Conservation (phyloP, 495 filamentous ascomycete species). For the Glutinoglossum americanum region DNA sequence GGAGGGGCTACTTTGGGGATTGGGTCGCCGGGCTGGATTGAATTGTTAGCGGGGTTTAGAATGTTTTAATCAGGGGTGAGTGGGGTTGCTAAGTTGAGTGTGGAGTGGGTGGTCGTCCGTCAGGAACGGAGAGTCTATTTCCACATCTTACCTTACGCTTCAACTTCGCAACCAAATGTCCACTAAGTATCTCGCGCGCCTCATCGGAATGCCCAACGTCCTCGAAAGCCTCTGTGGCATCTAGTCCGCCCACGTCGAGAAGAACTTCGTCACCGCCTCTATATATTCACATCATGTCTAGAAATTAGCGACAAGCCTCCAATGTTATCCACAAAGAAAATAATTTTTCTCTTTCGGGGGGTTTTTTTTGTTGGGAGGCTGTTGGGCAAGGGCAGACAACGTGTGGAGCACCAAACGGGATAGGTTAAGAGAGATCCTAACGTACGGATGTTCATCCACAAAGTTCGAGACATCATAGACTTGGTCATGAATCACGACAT, state of each 20-base stretch:
- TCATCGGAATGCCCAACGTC: conserved; percentile 99
- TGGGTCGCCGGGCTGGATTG: conserved; percentile 61
- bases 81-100: no score
- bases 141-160: conserved; percentile 52
- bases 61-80: no score
- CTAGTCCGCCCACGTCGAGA: conserved; percentile 86
- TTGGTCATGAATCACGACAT: conserved; percentile 83
- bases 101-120: no score
- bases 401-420: neutral
- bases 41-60: neutral
- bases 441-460: conserved; percentile 98
- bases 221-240: conserved; percentile 96
- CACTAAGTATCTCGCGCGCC: conserved; percentile 78
- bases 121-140: conserved; percentile 5
- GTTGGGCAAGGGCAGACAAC: neutral
- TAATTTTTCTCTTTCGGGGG: no score
- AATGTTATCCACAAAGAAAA: neutral
- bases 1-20: conserved; percentile 31
- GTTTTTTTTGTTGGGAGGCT: neutral
- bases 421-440: no score
- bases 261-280: conserved; percentile 98
- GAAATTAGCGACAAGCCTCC: neutral
- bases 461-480: conserved; percentile 80
- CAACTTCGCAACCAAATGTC: conserved; percentile 54
- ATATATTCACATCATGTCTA: conserved; percentile 17